Percentiles rank a stretch among this genome's conserved stretches.
phyloP scores from a whole-genome alignment of 306 rosid genomes.

The Cicer judaicum region DNA sequence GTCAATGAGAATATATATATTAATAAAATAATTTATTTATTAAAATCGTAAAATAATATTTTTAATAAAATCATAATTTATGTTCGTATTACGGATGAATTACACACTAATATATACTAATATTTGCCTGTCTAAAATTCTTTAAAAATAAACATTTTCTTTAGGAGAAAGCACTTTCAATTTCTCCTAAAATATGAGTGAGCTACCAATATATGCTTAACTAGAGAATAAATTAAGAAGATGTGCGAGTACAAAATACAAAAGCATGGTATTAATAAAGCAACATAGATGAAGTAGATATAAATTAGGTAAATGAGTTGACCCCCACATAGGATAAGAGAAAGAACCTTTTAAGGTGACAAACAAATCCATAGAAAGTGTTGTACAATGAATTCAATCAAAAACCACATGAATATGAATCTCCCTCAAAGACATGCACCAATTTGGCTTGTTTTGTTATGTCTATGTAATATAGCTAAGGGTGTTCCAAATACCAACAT shows the following conservation, averaged over 20 bases:
- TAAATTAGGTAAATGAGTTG: not conserved
- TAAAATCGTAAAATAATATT: too few relatives aligned
- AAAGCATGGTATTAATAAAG: constrained; percentile 27
- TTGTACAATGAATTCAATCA: not conserved
- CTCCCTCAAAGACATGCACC: constrained; percentile 38
- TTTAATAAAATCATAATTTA: too few relatives aligned
- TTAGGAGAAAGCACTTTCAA: too few relatives aligned
- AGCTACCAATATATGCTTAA: too few relatives aligned
- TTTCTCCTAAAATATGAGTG: too few relatives aligned
- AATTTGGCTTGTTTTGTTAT: constrained; percentile 38
- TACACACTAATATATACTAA: too few relatives aligned
- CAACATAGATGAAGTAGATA: not conserved
- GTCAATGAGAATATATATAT: too few relatives aligned
- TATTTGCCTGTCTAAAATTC: too few relatives aligned
- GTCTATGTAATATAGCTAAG: constrained; percentile 17
- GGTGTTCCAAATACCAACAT: constrained; percentile 55
- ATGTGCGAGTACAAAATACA: not conserved
- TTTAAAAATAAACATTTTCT: too few relatives aligned
- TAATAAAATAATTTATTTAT: too few relatives aligned
- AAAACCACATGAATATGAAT: constrained; percentile 42
- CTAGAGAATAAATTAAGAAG: not conserved
- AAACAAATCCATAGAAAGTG: not conserved
- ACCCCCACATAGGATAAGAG: not conserved
- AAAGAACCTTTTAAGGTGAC: not conserved
- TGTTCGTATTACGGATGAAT: too few relatives aligned